phyloP scores from a whole-genome alignment of 768 basidiomycete species.

The Lactifluus pinguis region DNA sequence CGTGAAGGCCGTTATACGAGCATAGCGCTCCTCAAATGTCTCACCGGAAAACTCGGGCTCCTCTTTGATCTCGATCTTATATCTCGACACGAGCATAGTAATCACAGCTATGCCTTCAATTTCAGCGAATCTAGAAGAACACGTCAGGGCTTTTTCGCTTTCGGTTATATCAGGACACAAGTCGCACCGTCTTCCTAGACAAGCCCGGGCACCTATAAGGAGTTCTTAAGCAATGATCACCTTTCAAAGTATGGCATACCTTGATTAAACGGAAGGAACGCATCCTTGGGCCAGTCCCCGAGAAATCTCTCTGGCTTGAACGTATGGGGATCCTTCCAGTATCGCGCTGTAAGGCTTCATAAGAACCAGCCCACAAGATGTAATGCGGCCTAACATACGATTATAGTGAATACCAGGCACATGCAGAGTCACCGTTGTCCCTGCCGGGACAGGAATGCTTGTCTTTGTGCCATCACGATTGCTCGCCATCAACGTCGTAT shows the following conservation, averaged over 20 bases:
- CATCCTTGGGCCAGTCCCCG: too few species aligned
- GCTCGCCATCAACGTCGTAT: too few species aligned
- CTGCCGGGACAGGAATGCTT: too few species aligned
- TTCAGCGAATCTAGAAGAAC: slow-evolving; percentile 35
- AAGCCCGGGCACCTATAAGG: slow-evolving; percentile 16
- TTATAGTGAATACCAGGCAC: too few species aligned
- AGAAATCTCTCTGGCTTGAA: too few species aligned
- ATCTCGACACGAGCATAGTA: slow-evolving; percentile 36
- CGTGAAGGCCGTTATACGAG: slow-evolving; percentile 1
- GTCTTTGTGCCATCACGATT: too few species aligned
- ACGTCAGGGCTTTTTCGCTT: not conserved
- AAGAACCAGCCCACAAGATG: too few species aligned
- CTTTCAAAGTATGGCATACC: slow-evolving; percentile 3
- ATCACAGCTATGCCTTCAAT: slow-evolving; percentile 40
- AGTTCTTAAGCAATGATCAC: not conserved
- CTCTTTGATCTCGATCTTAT: slow-evolving; percentile 41
- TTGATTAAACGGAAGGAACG: slow-evolving; percentile 24
- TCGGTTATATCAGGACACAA: not conserved
- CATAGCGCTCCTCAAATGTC: slow-evolving; percentile 35
- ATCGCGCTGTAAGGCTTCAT: too few species aligned
- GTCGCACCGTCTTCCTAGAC: slow-evolving; percentile 19
- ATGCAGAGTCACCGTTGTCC: too few species aligned
- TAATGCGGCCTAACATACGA: too few species aligned
- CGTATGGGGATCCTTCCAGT: too few species aligned
- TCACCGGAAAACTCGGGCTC: slow-evolving; percentile 39